Conservation (phyloP, 805 yeast species). For the Saccharomyces jurei region DNA sequence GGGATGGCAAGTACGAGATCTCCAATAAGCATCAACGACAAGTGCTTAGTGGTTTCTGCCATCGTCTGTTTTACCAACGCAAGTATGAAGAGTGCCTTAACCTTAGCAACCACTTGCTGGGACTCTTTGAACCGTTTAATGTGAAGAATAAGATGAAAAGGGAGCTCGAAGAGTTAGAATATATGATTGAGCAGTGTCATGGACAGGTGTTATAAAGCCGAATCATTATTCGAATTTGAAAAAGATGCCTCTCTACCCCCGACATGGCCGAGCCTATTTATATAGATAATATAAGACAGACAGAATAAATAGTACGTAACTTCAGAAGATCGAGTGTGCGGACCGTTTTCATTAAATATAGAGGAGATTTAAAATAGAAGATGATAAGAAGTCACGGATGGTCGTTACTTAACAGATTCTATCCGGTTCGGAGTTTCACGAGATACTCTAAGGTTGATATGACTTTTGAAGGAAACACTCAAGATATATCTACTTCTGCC, state of each 20-base stretch:
- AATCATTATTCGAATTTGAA: slow-evolving; percentile 23
- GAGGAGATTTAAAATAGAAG: neutral
- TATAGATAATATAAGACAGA: neutral
- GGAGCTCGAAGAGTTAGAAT: slow-evolving; percentile 43
- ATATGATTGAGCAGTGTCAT: slow-evolving; percentile 11
- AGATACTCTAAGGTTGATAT: slow-evolving; percentile 6
- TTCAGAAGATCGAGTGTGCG: neutral
- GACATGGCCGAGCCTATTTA: slow-evolving; percentile 2
- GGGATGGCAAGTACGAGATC: slow-evolving; percentile 6
- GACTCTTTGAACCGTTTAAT: slow-evolving; percentile 6
- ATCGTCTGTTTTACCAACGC: slow-evolving; percentile 50
- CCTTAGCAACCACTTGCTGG: slow-evolving; percentile 34
- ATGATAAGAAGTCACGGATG: neutral
- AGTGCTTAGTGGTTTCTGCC: slow-evolving; percentile 50
- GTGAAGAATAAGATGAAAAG: slow-evolving; percentile 39
- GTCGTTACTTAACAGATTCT: neutral
- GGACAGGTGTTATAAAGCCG: slow-evolving; percentile 16
- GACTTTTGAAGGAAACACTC: slow-evolving; percentile 33
- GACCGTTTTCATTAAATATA: neutral
- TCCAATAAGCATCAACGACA: slow-evolving; percentile 47
- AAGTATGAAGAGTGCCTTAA: slow-evolving; percentile 46
- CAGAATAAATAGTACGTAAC: neutral
- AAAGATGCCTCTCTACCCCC: neutral
- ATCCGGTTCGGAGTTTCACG: neutral
- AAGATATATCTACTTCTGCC: slow-evolving; percentile 27